Evolutionary conservation across 176 grass and related monocot genomes (phyloP).

Genomic region (Guadua angustifolia): DNA sequence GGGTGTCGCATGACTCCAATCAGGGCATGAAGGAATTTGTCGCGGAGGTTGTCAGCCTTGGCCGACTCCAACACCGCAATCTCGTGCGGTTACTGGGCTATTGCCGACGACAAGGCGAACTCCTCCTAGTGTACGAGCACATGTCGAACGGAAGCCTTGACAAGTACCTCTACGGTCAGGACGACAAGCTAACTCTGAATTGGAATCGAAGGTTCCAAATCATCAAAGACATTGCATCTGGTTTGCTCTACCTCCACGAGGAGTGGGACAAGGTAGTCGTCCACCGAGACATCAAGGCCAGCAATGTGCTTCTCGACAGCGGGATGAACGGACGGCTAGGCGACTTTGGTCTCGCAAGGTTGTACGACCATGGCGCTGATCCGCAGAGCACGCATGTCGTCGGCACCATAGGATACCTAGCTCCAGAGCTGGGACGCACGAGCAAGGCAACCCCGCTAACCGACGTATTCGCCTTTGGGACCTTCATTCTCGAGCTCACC

Average conservation of each 20-base stretch:
- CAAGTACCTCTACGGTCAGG: background rate
- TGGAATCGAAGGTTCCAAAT: conserved; percentile 35
- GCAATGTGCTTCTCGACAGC: conserved; percentile 68
- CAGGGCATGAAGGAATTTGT: conserved; percentile 37
- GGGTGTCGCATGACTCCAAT: conserved; percentile 28
- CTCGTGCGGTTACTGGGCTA: conserved; percentile 33
- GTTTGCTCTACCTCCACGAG: conserved; percentile 45
- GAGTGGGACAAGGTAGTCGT: conserved; percentile 51
- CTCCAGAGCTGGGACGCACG: conserved; percentile 43
- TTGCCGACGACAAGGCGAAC: conserved; percentile 24
- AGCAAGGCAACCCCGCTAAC: conserved; percentile 30
- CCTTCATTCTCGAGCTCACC: conserved; percentile 34
- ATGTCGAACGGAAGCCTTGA: background rate
- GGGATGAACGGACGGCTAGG: conserved; percentile 38
- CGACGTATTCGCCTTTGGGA: conserved; percentile 50
- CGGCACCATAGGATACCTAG: conserved; percentile 52
- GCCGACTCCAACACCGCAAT: conserved; percentile 31
- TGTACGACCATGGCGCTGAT: conserved; percentile 44
- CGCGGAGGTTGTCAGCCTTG: conserved; percentile 32
- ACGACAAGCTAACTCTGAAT: background rate
- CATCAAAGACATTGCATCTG: conserved; percentile 27
- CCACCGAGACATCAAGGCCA: conserved; percentile 73
- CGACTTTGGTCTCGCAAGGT: conserved; percentile 51
- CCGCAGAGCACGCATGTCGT: conserved; percentile 37
- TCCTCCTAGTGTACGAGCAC: conserved; percentile 1